Evolutionary conservation across 1,284 basidiomycete genomes (phyloP).

Genomic region (Rhodotorula mucilaginosa): DNA sequence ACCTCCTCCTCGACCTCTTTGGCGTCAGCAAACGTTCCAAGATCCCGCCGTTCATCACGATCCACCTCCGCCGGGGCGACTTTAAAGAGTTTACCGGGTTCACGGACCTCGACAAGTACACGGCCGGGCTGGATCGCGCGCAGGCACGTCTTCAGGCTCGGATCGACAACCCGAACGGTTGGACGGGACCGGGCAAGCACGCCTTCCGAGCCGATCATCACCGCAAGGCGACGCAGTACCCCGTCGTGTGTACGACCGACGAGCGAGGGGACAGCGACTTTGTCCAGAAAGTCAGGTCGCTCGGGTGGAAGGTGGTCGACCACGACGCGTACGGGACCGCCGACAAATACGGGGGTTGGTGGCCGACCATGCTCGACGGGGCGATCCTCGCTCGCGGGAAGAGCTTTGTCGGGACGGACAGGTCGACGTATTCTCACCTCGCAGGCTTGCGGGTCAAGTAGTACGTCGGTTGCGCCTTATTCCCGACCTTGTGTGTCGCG

Average conservation of each 20-base stretch:
- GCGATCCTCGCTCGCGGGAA: conserved; percentile 31
- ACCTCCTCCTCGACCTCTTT: conserved; percentile 29
- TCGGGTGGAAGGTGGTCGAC: conserved; percentile 38
- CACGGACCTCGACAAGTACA: conserved; percentile 34
- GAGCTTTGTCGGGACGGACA: conserved; percentile 33
- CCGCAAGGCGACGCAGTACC: conserved; percentile 15
- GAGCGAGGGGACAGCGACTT: conserved; percentile 28
- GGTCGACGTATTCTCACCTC: conserved; percentile 33
- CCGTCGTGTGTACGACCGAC: conserved; percentile 38
- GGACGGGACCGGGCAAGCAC: conserved; percentile 15
- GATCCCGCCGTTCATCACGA: conserved; percentile 37
- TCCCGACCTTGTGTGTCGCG: background rate
- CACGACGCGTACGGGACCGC: conserved; percentile 30
- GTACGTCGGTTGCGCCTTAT: background rate
- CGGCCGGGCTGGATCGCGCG: conserved; percentile 18
- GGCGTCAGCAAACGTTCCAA: background rate
- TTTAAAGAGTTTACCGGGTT: conserved; percentile 36
- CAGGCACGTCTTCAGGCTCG: conserved; percentile 16
- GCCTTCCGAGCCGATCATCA: background rate
- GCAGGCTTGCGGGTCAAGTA: conserved; percentile 40
- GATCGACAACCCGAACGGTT: conserved; percentile 21
- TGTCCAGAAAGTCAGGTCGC: conserved; percentile 17
- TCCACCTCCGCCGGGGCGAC: conserved; percentile 39
- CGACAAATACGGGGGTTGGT: conserved; percentile 32
- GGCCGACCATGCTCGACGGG: conserved; percentile 35